Evolutionary conservation across 495 filamentous ascomycete genomes (phyloP), one percentile per base, ranked within the genome.

Genomic region (Chaetomium tenue): DNA sequence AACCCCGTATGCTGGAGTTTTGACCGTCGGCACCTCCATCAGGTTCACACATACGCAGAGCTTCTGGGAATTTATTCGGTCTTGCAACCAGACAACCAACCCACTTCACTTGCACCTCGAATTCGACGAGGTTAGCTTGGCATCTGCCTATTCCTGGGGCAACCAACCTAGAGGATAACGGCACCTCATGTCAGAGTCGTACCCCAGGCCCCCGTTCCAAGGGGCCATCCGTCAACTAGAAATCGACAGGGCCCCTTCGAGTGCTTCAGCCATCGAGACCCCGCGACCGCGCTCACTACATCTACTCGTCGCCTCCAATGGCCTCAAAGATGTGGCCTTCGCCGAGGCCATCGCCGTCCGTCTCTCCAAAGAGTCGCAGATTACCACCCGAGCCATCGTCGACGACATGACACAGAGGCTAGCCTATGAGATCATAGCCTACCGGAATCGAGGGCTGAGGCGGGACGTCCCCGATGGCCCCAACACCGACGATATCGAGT

Each of bases 291-390:
- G 74, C 46, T 78, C 78, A 39, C 70, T 85, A 23, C 81, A 75
- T 47, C 75, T 85, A 18, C 73, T 85, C 23, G 72, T 85, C n/a
- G 78, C 80, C 30, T 76, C 82, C 47, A 84, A 84, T 67, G 82
- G 83, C 53, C 72, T 76, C 55, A 75, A 74, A 16, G 81, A 85
- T 53, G 76, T 82, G 42, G 78, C 82, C 52, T 80, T 75, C 60
- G 83, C 83, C 22, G 76, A 83, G 65, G 75, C 78, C 13, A 80
- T 85, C 52, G 82, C 81, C 58, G 78, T 85, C 18, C 79, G 83
- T 59, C 78, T 85, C 0, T 82, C 82, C 33, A 84, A 83, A 65
- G 78, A 85, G 33, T 61, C 79, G 13, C 80, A 82, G 61, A 83
- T 85, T 66, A 80, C 81, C 63, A 83, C 78, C 0, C 76, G 82